A percentile compares a stretch with the other conserved stretches of the same genome.
These are phyloP conservation scores for Xylaria sp. DNA, from an alignment of 2,329 filamentous ascomycete species.

Conservation along the genomic window DNA sequence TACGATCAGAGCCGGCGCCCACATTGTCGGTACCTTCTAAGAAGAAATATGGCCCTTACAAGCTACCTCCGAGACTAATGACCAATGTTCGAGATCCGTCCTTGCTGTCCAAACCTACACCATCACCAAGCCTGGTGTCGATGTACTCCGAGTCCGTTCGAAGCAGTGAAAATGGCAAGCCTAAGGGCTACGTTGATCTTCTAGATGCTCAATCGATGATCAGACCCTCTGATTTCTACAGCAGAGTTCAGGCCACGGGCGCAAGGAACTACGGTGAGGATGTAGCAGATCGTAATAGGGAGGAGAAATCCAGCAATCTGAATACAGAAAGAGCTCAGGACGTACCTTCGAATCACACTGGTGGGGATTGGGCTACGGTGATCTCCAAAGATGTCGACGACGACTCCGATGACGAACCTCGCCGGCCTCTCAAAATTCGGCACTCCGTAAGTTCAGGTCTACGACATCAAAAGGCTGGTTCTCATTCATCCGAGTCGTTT, in stretches of 20 bases:
- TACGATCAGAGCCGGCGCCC: conserved; percentile 22
- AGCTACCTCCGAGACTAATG: conserved; percentile 42
- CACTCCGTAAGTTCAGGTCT: conserved; percentile 44
- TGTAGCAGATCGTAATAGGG: conserved; percentile 70
- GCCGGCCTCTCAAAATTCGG: conserved; percentile 37
- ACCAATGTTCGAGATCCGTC: conserved; percentile 31
- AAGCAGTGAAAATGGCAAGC: conserved; percentile 45
- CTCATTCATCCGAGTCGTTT: conserved; percentile 29
- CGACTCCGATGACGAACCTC: conserved; percentile 32
- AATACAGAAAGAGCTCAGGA: conserved; percentile 51
- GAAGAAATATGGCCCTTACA: conserved; percentile 47
- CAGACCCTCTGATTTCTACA: conserved; percentile 60
- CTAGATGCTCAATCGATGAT: conserved; percentile 68
- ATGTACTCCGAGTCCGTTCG: conserved; percentile 50
- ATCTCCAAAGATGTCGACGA: conserved; percentile 32
- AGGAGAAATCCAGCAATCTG: conserved; percentile 51
- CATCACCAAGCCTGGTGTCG: conserved; percentile 43
- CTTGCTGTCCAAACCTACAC: conserved; percentile 35
- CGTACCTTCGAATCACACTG: conserved; percentile 49
- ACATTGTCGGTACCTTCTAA: conserved; percentile 36
- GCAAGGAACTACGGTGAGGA: conserved; percentile 71
- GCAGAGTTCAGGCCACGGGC: conserved; percentile 62
- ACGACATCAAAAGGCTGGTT: conserved; percentile 38
- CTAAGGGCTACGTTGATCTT: conserved; percentile 61
- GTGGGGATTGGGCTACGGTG: conserved; percentile 17